Evolutionary conservation across 1,284 basidiomycete genomes (phyloP), one percentile per base, ranked within the genome.

Genomic region (Ceratobasidium papillatum): DNA sequence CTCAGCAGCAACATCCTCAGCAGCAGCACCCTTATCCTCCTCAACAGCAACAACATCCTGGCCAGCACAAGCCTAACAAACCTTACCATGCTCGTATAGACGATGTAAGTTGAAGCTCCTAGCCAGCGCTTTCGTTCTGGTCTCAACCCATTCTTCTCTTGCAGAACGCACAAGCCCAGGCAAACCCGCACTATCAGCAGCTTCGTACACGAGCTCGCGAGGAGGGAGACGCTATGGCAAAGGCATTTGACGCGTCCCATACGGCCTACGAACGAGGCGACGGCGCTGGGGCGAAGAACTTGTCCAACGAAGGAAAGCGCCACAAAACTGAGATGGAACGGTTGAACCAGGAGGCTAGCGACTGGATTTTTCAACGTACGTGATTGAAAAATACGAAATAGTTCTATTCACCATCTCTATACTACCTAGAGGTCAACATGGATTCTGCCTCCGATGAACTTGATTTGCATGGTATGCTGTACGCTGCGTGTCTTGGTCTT

Each of bases 311-410:
- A 82, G 97, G 95, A 8, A 94, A 96, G 82, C 83, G 85, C 64
- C 94, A 97, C 82, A 90, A 96, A 82, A 80, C 83, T 14, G 87
- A 89, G 80, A 96, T 96, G 91, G 91, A 94, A 77, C 82, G 87
- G 62, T 83, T 96, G 77, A 96, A 99, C 82, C 87, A 87, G 76
- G 84, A 98, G 82, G 98, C 97, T 0, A 90, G 91, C 74, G 88
- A 92, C 68, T 97, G 94, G 94, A 98, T 99, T 78, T 99, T 91
- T 81, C 83, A 84, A 75, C 89, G 94, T 95, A 78, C 76, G 81
- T 59, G 30, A 45, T 72, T 77, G 49, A 81, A 80, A 25, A 19
- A 51, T 34, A 11, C 32, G 25, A 51, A 27, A 56, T 36, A 22
- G 7, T 9, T 58, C 32, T 19, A 27, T 30, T 17, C 41, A 30